Evolutionary conservation across 1,284 basidiomycete genomes (phyloP).

Genomic region (Trichosporon sp.): DNA sequence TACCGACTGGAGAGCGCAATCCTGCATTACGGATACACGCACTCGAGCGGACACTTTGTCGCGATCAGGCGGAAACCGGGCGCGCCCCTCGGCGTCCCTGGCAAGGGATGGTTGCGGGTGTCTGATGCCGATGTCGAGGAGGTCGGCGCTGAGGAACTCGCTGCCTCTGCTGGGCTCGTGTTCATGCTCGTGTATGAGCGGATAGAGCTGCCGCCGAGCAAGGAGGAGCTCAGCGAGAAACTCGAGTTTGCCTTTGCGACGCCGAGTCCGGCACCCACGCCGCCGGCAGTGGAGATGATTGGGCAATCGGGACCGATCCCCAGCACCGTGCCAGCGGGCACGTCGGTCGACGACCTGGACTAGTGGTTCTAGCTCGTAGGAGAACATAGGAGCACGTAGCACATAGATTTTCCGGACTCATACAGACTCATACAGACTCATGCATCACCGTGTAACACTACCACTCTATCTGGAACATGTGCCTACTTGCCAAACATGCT

Average conservation of each 20-base stretch:
- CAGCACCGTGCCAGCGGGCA: conserved; percentile 2
- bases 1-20: conserved; percentile 81
- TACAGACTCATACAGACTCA: not conserved
- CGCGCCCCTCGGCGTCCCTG: conserved; percentile 47
- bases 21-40: conserved; percentile 79
- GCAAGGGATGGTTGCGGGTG: conserved; percentile 71
- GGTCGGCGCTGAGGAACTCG: conserved; percentile 72
- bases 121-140: conserved; percentile 81
- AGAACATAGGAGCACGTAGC: not conserved
- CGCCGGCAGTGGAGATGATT: not conserved
- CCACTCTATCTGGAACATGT: not conserved
- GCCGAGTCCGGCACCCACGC: not conserved
- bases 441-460: conserved; percentile 9
- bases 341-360: conserved; percentile 20
- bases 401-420: not conserved
- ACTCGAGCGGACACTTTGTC: conserved; percentile 88
- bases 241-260: not conserved
- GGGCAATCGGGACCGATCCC: not conserved
- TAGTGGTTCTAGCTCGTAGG: not conserved
- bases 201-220: conserved; percentile 51
- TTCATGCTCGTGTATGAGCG: conserved; percentile 93
- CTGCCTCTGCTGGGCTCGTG: conserved; percentile 62
- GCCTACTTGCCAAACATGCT: conserved; percentile 9
- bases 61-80: conserved; percentile 78
- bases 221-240: not conserved